Base-by-base conservation (phyloP, 148 eudicot species). In the Rhododendron griersonianum region DNA sequence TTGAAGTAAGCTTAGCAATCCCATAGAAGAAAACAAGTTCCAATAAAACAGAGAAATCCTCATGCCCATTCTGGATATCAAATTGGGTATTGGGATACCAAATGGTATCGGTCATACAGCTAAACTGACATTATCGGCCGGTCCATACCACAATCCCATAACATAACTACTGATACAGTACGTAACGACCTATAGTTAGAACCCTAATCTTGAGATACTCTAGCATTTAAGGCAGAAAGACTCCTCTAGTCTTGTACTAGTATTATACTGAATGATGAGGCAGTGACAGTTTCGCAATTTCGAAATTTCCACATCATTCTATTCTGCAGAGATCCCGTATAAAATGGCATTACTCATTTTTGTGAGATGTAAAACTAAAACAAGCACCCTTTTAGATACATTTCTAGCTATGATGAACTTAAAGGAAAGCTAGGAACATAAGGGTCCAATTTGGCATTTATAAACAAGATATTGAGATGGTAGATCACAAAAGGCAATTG, bases 131-230 rank as follows among this genome's bases (percentile, higher is more conserved):
- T 67, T 23, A 67, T 10, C 1, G 25, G 33, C 14, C 71, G 10
- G 3, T 65, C 74, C 8, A 67, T 67, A 25, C 35, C 28, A 25
- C 30, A 25, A 67, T 67, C 33, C 13, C 16, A 25, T 9, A 63
- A 7, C 28, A 9, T 10, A 10, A 63, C 4, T 11, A 63, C 30
- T 9, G 14, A 65, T 65, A n/a, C 4, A 11, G 11, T n/a, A 25
- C 33, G 11, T 65, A 10, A 65, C 1, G 3, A 65, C 33, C 71
- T 63, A 63, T 8, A 23, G 25, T 63, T 63, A 1, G 11, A n/a
- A 63, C 28, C 80, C 23, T 47, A 41, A 77, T 77, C 80, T 77
- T 77, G 80, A 76, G 80, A 47, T 39, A 77, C 51, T 19, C n/a
- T 77, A 21, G 45, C 50, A 2, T 41, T 41, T 19, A 8, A 37